Base-by-base conservation (phyloP, 495 filamentous ascomycete genomes). In the Talaromyces nanjingensis region DNA sequence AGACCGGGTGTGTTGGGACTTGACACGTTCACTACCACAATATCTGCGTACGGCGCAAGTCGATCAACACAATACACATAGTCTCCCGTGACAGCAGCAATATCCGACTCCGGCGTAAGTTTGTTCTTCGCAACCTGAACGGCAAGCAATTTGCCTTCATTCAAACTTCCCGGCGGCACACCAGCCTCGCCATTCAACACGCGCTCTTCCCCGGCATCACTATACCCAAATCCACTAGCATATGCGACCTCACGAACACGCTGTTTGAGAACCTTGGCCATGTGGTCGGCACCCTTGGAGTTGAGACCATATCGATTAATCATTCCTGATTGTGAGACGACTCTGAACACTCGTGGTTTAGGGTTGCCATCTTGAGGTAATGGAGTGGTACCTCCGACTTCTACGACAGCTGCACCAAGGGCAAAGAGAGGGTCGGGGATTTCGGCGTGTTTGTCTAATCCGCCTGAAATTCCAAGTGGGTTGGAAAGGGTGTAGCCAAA, bases 91-190 rank as follows among this genome's bases (percentile, higher is more conserved):
- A 98, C 90, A 24, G 92, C 92, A 29, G 90, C 82, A 47, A 96
- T 86, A 72, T 98, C 91, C 14, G 80, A 79, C 66, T 96, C 92
- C 8, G 91, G 83, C 1, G 94, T 98, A 49, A 77, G 71, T 78
- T 94, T 96, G 76, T 97, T 98, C 85, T 98, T 97, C n/a, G 93
- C 91, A 27, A 98, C 86, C 72, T 98, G 93, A n/a, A 98, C 91
- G 1, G 90, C 88, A 49, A 98, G 77, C 63, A 98, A 77, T 57
- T 87, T 84, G 6, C 93, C 92, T 0, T 84, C 78, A 37, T 80
- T 74, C 64, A 98, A 72, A 73, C 87, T 91, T 1, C 94, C 94
- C 0, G 92, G 89, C 65, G 76, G 84, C 64, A 82, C 84, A 61
- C 78, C 82, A 27, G 80, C 84, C 54, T 85, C 83, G 12, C 89